These are phyloP conservation scores for Linnemannia zychae DNA, from an alignment of 192 early-diverging fungal species.

Conservation along the genomic window DNA sequence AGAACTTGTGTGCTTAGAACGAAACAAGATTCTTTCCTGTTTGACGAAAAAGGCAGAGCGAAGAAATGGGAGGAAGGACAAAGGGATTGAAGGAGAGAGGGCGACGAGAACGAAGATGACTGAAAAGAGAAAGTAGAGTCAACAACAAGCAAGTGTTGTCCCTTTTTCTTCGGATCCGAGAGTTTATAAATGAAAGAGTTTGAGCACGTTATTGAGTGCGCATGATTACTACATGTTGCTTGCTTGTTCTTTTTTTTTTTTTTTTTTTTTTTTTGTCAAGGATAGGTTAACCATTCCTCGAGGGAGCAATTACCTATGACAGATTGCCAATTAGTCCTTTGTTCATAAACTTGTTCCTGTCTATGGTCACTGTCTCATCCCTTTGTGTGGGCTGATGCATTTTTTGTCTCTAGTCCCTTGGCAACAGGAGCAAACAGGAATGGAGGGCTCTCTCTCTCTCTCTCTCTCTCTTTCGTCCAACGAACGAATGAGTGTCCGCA, in stretches of 20 bases:
- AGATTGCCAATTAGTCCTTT: background rate
- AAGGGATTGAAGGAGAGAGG: background rate
- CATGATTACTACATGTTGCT: background rate
- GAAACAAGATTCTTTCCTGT: background rate
- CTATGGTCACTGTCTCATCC: background rate
- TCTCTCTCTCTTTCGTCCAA: too few relatives aligned
- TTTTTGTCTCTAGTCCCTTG: background rate
- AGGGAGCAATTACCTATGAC: background rate
- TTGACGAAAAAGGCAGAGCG: background rate
- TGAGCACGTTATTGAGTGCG: background rate
- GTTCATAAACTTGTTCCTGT: background rate
- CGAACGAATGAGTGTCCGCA: background rate
- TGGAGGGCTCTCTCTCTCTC: background rate
- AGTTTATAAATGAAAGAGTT: background rate
- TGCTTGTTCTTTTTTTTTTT: too few relatives aligned
- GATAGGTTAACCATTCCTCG: background rate
- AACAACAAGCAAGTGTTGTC: background rate
- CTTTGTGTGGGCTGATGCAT: constrained; percentile 1
- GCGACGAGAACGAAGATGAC: background rate
- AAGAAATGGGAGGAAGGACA: too few relatives aligned
- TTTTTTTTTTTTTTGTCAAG: background rate
- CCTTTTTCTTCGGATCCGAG: background rate
- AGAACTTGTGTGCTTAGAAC: constrained; percentile 2
- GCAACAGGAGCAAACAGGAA: background rate
- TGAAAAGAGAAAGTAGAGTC: background rate